Base-by-base conservation (phyloP, 306 rosid genomes). In the Canavalia ensiformis region DNA sequence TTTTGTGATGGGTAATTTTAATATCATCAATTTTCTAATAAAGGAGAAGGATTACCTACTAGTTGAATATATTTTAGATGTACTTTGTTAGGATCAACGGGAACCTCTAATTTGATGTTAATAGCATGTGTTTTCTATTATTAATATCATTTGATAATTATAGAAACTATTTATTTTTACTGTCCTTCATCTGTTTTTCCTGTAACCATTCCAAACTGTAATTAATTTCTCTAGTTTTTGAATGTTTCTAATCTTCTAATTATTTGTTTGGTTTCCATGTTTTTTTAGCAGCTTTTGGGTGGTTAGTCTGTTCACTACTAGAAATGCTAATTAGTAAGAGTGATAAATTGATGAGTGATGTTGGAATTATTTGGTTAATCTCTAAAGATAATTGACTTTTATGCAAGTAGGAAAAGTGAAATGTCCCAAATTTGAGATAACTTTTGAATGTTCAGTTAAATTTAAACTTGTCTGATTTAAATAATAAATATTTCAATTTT, bases 21-120 rank as follows among this genome's bases (percentile, higher is more conserved):
- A 4, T 49, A 51, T 50, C 55, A 60, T 54, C 66, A 18, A 45
- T 76, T 63, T 62, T n/a, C 7, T 33, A 25, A 18, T 18, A 5
- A 45, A 56, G 6, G 30, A 18, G 66, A 39, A 39, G 28, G 78
- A 12, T 50, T 30, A 13, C 35, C 13, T 72, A 34, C 33, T 52
- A 52, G n/a, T 73, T 74, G 68, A 81, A 25, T 6, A 52, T 52
- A 30, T 65, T n/a, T 54, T 81, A 18, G 25, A 18, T 81, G 65
- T 64, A 65, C 8, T 9, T 18, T 52, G 49, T 51, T 5, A 31
- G 5, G 25, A 45, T 45, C 60, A 47, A 1, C 8, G 79, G 68
- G 63, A 72, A 30, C 49, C 47, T 37, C 28, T 47, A 10, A 73
- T 81, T 72, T 54, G 45, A 29, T 44, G 74, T 51, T 67, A 11